Evolutionary conservation across 495 filamentous ascomycete genomes (phyloP).

Genomic region (Aspergillus heteromorphus): DNA sequence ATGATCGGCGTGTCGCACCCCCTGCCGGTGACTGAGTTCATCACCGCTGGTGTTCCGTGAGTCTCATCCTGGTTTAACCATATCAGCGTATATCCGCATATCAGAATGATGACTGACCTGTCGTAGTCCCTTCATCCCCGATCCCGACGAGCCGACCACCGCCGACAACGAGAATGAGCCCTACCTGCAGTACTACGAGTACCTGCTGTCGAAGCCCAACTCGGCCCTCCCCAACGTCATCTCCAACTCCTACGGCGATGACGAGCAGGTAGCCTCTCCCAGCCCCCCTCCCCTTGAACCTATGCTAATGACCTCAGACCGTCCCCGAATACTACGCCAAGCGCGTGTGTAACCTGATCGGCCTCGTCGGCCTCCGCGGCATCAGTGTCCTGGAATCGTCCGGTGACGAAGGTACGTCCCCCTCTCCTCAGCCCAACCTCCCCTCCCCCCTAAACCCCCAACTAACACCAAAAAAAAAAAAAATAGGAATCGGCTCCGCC

Average conservation of each 20-base stretch:
- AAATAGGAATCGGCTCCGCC: conserved; percentile 44
- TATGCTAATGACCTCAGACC: conserved; percentile 35
- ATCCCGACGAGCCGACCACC: conserved; percentile 48
- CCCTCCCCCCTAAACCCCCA: not conserved
- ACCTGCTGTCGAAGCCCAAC: conserved; percentile 49
- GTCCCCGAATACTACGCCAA: conserved; percentile 60
- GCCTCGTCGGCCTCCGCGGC: conserved; percentile 65
- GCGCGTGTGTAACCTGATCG: conserved; percentile 62
- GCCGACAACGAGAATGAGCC: conserved; percentile 53
- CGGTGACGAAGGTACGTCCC: conserved; percentile 57
- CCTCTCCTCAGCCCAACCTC: not conserved
- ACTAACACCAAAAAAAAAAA: not conserved
- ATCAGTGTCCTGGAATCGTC: conserved; percentile 59
- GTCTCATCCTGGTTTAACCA: not conserved
- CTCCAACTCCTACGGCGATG: conserved; percentile 67
- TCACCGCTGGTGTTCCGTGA: conserved; percentile 53
- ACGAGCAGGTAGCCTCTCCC: conserved; percentile 42
- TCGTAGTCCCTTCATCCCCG: conserved; percentile 45
- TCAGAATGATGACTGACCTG: conserved; percentile 7
- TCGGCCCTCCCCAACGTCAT: conserved; percentile 59
- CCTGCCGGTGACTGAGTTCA: conserved; percentile 56
- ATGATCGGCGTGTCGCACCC: conserved; percentile 51
- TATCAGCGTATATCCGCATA: too few species aligned
- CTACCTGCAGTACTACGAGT: conserved; percentile 59
- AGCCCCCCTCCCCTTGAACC: not conserved